Base-by-base conservation (phyloP, 768 basidiomycete genomes). In the Clitopilus hobsonii region DNA sequence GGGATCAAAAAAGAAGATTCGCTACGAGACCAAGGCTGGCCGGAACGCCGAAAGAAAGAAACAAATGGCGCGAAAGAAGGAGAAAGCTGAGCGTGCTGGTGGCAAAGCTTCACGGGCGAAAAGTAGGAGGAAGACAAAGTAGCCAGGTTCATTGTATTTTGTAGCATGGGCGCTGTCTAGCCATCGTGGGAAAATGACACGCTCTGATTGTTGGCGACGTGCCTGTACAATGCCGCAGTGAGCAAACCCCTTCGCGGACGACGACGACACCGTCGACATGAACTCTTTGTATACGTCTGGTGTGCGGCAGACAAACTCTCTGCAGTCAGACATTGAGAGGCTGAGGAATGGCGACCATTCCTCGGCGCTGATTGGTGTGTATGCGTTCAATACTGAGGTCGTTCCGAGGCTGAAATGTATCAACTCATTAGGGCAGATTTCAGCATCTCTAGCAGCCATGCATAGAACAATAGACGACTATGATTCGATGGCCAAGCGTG, bases 401-500 rank as follows among this genome's bases (percentile, higher is more conserved):
- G 6, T 26, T 49, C 30, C 32, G 59, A 51, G n/a, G 25, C 55
- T 59, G 51, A 59, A 57, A 54, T 55, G 55, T 59, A 61, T 62
- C 57, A 67, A 57, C 58, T 58, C 63, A 71, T 69, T 76, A 95
- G 95, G 95, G 70, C 96, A 98, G 81, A 94, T 99, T 71, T 91
- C 92, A 27, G 94, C 95, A n/a, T 94, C 93, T 7, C 77, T 99
- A n/a, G 84, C 93, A 24, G 94, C 94, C 1, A 87, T 98, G 81
- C 87, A 91, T 50, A 75, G 97, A 55, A 94, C 97, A 53, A 87
- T 98, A 59, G 95, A 98, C 57, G 97, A 99, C 66, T 98, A 96
- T 65, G 95, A 98, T 63, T 88, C 90, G 7, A 94, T 98, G 91
- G 93, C 91, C 0, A 91, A 88, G 74, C 80, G 95, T 58, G 97